Evolutionary conservation across 75 land plant species (phyloP), one percentile per base, ranked within the genome.

Genomic region (Ceratopteris richardii): DNA sequence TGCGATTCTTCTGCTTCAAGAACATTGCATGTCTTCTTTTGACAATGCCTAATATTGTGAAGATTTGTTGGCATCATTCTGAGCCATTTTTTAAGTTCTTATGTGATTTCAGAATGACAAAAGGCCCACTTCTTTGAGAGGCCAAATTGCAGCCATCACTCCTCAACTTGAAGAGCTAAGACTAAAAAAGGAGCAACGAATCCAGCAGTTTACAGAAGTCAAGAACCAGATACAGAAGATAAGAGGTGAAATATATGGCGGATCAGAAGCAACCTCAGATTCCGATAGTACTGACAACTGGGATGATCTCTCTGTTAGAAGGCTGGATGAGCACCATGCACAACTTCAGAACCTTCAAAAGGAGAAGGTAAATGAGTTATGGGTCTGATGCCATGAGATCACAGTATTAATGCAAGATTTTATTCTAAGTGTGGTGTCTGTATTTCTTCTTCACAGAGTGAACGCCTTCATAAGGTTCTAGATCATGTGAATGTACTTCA

Each of bases 401-500:
- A 33, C 2, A 11, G 18, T 18, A 29, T 54, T 44, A 40, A 11
- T 61, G 52, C 27, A 40, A 10, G 17, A 29, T 44, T 44, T 23
- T 1, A 11, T 28, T 24, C 31, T 23, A 24, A 20, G n/a, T 43
- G 21, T 20, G 28, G 22, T 21, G 14, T 22, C 9, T 39, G 39
- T 25, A 20, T 44, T n/a, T n/a, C 31, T 57, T 6, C 6, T 5
- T 41, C 51, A 31, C 77, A 82, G 85, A 68, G 53, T 39, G 56
- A 70, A 23, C 77, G 85, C 0, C 24, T 82, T 39, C 77, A 78
- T 60, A 78, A 71, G 64, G 76, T 79, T 29, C 31, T 57, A 55
- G 52, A 60, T 7, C 60, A 67, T 33, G 60, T 79, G 57, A 65
- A 65, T 42, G 1, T 40, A 3, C 60, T 82, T 56, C 79, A 72